Percentiles rank a stretch among this genome's conserved stretches.
Conservation (phyloP, 2,329 filamentous ascomycete genomes). For the Dothideomycetes sp. region DNA sequence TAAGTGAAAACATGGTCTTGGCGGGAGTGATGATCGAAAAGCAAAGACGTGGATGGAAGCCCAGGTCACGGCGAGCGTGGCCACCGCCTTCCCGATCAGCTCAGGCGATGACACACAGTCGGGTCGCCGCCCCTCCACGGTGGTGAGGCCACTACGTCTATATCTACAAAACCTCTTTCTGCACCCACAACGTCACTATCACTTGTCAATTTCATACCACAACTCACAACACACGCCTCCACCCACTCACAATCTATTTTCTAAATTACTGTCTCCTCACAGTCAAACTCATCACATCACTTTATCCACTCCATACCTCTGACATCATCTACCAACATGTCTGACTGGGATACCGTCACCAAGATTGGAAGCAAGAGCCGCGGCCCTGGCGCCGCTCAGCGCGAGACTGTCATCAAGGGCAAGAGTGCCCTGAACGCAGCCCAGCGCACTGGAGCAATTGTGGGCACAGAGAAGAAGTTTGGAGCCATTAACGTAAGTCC, state of each 20-base stretch:
- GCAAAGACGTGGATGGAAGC: too few species aligned
- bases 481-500: slow-evolving; percentile 66
- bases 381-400: slow-evolving; percentile 52
- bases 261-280: not conserved
- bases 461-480: slow-evolving; percentile 89
- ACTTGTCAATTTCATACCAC: not conserved
- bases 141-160: not conserved
- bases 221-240: not conserved
- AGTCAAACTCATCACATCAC: not conserved
- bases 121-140: not conserved
- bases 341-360: slow-evolving; percentile 79
- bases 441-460: slow-evolving; percentile 62
- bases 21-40: too few species aligned
- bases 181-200: not conserved
- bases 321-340: slow-evolving; percentile 22
- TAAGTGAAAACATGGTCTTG: too few species aligned
- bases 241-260: not conserved
- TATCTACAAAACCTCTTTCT: not conserved
- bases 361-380: slow-evolving; percentile 86
- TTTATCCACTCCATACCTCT: not conserved
- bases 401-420: slow-evolving; percentile 83
- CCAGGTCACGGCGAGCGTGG: too few species aligned
- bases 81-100: too few species aligned
- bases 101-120: not conserved
- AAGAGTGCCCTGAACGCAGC: slow-evolving; percentile 81